phyloP scores from a whole-genome alignment of 129 eudicot genomes.

The Centaurea solstitialis region DNA sequence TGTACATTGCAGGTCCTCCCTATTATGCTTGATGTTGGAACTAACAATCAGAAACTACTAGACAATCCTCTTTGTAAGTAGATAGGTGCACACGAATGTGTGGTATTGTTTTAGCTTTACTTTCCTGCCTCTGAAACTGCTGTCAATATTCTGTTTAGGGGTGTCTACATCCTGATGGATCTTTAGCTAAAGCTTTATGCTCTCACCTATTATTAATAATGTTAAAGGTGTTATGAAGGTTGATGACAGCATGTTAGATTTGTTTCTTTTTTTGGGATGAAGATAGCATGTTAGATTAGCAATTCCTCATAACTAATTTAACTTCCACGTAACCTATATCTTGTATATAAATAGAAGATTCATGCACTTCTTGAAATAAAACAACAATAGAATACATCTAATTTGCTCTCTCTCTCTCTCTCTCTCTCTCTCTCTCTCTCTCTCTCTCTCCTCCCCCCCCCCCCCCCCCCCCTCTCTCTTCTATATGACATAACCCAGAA shows the following conservation, averaged over 20 bases:
- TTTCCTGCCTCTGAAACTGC: neutral
- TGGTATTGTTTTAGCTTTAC: neutral
- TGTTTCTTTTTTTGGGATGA: too few relatives aligned
- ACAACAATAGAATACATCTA: neutral
- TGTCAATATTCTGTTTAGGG: neutral
- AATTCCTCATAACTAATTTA: neutral
- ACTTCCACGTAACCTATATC: neutral
- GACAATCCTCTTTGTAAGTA: constrained; percentile 92
- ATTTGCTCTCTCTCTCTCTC: neutral
- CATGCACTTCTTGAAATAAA: neutral
- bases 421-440: neutral
- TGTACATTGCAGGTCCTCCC: constrained; percentile 72
- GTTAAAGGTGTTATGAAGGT: neutral
- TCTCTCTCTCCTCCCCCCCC: too few relatives aligned
- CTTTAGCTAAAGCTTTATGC: neutral
- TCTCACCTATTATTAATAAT: neutral
- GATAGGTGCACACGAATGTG: neutral
- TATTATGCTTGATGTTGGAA: constrained; percentile 98
- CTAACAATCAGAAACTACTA: constrained; percentile 86
- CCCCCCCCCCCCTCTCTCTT: too few relatives aligned
- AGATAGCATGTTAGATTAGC: neutral
- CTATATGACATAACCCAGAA: neutral
- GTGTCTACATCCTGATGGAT: neutral
- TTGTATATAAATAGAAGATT: neutral
- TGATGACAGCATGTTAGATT: neutral